These are phyloP conservation scores for Phyllosticta citrichinensis DNA, from an alignment of 2,329 filamentous ascomycete species.

Conservation along the genomic window DNA sequence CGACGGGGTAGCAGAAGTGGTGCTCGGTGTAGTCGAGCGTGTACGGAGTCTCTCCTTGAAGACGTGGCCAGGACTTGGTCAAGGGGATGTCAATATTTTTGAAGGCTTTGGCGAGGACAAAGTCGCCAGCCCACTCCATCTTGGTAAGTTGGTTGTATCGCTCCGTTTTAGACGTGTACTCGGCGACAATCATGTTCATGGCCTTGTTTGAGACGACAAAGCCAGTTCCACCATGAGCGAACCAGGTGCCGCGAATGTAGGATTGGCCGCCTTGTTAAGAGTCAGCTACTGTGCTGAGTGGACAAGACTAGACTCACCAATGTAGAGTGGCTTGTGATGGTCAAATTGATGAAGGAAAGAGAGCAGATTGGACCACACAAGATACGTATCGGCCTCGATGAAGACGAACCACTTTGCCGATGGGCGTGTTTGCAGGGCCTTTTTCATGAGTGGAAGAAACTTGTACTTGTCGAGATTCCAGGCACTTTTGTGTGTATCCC, in stretches of 20 bases:
- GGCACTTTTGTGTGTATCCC: conserved; percentile 22
- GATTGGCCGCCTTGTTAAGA: conserved; percentile 11
- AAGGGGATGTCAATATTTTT: conserved; percentile 26
- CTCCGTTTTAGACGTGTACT: background rate
- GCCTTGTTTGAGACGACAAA: conserved; percentile 34
- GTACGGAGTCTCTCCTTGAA: conserved; percentile 36
- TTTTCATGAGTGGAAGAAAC: conserved; percentile 26
- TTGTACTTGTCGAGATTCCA: conserved; percentile 31
- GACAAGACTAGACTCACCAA: conserved; percentile 41
- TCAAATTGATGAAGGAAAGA: conserved; percentile 44
- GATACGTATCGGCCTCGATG: conserved; percentile 49
- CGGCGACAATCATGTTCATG: conserved; percentile 21
- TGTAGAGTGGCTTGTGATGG: conserved; percentile 38
- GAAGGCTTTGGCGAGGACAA: conserved; percentile 28
- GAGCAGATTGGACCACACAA: conserved; percentile 44
- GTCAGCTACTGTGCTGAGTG: conserved; percentile 19
- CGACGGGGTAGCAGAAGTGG: conserved; percentile 34
- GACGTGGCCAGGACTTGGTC: conserved; percentile 32
- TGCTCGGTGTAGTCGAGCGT: conserved; percentile 28
- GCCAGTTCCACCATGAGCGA: conserved; percentile 34
- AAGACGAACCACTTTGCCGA: conserved; percentile 50
- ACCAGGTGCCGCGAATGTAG: conserved; percentile 29
- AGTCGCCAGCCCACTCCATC: conserved; percentile 31
- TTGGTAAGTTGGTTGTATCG: conserved; percentile 27
- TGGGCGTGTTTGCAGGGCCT: conserved; percentile 27